Evolutionary conservation across 495 filamentous ascomycete genomes (phyloP).

Genomic region (Lophiostoma macrostomum): DNA sequence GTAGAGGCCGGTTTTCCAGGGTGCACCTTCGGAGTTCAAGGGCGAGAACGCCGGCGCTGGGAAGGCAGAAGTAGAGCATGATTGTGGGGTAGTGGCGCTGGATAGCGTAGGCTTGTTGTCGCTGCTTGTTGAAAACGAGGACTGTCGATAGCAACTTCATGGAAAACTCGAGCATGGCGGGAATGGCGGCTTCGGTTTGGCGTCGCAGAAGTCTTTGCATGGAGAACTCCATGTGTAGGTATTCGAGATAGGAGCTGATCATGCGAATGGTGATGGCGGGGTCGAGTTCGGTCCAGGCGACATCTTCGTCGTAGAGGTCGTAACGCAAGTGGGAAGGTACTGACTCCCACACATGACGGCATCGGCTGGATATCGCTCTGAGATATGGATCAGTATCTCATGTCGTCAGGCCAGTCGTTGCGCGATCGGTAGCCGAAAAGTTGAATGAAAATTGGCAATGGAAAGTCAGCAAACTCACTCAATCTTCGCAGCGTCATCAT

Average conservation of each 20-base stretch:
- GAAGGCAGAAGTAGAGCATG: constrained; percentile 27
- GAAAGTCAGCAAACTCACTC: constrained; percentile 1
- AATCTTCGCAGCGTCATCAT: constrained; percentile 12
- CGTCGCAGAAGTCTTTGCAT: constrained; percentile 24
- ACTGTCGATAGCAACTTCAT: constrained; percentile 24
- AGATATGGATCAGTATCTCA: not conserved
- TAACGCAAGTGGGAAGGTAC: constrained; percentile 24
- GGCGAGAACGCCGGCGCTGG: constrained; percentile 26
- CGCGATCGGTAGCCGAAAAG: too few species aligned
- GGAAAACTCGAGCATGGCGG: constrained; percentile 24
- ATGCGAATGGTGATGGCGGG: constrained; percentile 15
- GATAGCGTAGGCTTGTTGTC: constrained; percentile 18
- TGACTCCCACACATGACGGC: constrained; percentile 17
- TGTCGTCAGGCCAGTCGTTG: too few species aligned
- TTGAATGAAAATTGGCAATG: too few species aligned
- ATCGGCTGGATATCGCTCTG: constrained; percentile 11
- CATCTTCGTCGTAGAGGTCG: constrained; percentile 23
- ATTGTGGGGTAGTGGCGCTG: constrained; percentile 23
- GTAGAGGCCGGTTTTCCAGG: constrained; percentile 24
- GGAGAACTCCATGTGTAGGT: constrained; percentile 25
- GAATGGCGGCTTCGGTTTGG: constrained; percentile 17
- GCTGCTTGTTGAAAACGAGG: constrained; percentile 28
- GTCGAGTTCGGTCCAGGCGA: constrained; percentile 12
- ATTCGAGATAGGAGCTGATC: constrained; percentile 26
- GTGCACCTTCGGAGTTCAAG: constrained; percentile 29